Evolutionary conservation across 2,329 filamentous ascomycete species (phyloP), one percentile per base, ranked within the genome.

Genomic region (Xylaria sp.): DNA sequence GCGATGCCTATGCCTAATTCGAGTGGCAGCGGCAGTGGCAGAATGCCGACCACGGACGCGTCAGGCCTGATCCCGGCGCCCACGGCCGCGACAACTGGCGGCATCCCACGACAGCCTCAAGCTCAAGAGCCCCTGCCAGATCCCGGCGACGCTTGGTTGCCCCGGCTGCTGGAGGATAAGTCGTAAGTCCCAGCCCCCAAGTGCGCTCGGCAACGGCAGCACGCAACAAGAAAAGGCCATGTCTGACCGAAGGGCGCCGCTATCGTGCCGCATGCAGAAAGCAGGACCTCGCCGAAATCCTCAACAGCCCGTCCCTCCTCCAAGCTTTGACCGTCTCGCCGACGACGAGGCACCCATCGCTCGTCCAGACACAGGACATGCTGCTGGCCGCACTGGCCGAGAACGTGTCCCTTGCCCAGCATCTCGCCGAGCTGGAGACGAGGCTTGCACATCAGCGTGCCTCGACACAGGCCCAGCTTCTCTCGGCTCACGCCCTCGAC

Each of bases 401-500:
- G 67, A 98, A 97, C 79, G 83, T 93, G 69, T 85, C 88, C 48
- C 87, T 95, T 8, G 91, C 93, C 7, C 79, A 84, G 33, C 87
- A 89, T 74, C 83, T 94, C 13, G 80, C 84, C 28, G 85, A 88
- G 46, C 84, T 90, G 6, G 91, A 93, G 78, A 75, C 82, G 31
- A 84, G 82, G 20, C 82, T 91, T 6, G 77, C 81, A 4, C 86
- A 86, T 71, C 86, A 91, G 75, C 91, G 95, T 65, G 86, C 89
- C 33, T 85, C 87, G 1, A 92, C 93, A 0, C 94, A 97, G 78
- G 91, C 93, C 3, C 91, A 94, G 68, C 88, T 98, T 0, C 86
- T 98, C 0, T 88, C 93, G 12, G 89, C 96, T 25, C 92, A 95
- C 75, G 92, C 93, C 1, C 88, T 98, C 18, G 96, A 98, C 82